A percentile compares a stretch with the other conserved stretches of the same genome.
These are phyloP conservation scores for Talaromyces sp. DNA, from an alignment of 2,329 filamentous ascomycete genomes.

Conservation along the genomic window DNA sequence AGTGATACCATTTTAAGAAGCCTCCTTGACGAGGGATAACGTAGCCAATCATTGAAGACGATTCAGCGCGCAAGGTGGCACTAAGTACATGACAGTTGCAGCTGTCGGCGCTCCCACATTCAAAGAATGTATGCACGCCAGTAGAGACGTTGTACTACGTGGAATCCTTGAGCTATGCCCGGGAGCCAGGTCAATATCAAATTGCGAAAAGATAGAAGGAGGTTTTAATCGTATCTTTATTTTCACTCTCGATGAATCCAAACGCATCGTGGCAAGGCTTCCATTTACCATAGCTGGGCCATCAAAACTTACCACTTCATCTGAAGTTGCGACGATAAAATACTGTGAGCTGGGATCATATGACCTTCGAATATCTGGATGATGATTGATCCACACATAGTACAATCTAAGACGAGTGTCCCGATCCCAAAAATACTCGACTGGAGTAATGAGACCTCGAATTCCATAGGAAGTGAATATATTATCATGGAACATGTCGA, in stretches of 20 bases:
- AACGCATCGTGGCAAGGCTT: conserved; percentile 41
- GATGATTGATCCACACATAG: conserved; percentile 22
- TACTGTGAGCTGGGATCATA: conserved; percentile 33
- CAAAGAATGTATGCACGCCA: too few relatives aligned
- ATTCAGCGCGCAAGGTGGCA: too few relatives aligned
- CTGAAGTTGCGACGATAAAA: conserved; percentile 47
- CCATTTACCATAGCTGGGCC: conserved; percentile 41
- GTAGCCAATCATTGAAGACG: too few relatives aligned
- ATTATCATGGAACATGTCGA: conserved; percentile 41
- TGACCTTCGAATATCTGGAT: not conserved
- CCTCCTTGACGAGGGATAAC: too few relatives aligned
- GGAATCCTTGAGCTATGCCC: conserved; percentile 29
- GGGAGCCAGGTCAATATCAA: conserved; percentile 32
- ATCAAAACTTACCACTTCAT: conserved; percentile 36
- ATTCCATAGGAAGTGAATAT: conserved; percentile 37
- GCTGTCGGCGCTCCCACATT: too few relatives aligned
- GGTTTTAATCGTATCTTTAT: conserved; percentile 47
- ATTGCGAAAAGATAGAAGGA: conserved; percentile 45
- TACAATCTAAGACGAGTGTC: conserved; percentile 37
- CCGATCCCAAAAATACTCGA: conserved; percentile 44
- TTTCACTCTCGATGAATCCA: conserved; percentile 39
- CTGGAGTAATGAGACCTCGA: conserved; percentile 39
- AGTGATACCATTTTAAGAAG: too few relatives aligned
- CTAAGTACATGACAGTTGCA: too few relatives aligned
- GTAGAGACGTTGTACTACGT: too few relatives aligned